Base-by-base conservation (phyloP, 805 yeast genomes). In the Tetrapisispora arboricola region DNA sequence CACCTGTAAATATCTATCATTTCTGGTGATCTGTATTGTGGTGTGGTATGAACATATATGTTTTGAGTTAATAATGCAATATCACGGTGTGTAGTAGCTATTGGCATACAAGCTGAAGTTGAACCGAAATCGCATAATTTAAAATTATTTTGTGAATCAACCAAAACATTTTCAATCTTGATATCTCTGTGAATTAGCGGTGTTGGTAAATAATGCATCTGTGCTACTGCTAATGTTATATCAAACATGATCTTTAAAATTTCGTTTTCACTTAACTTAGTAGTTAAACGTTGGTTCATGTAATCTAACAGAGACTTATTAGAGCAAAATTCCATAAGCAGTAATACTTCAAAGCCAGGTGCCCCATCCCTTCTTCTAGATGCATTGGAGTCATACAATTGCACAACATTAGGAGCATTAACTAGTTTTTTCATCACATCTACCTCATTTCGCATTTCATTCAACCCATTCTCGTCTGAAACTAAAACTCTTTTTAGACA, bases 91-190 rank as follows among this genome's bases (percentile, higher is more conserved):
- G 94, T 83, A 16, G 82, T 65, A 7, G 84, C 58, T 56, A 76
- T 74, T 0, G 80, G 71, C 17, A 51, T 46, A 38, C 61, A 53
- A 17, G 45, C 41, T 8, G 84, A 72, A 1, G 92, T 81, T 1
- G 96, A 85, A 3, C 98, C 98, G 63, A 92, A 92, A 64, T 92
- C 98, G 55, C 95, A 84, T 18, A 92, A 65, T 58, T 87, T 88
- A 65, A 82, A 92, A 49, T 72, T 70, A 44, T 79, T 76, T 2
- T 71, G 58, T 3, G 72, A 65, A 58, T 84, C 87, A 28, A 92
- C 84, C 43, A 90, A 68, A 16, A 90, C 96, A 61, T 90, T 92
- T 58, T 90, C 97, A 48, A 92, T 87, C 65, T 92, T 92, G 49
- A 90, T 77, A 64, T 92, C 97, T 35, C 97, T 71, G 61, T 90